phyloP scores from a whole-genome alignment of 805 yeast species.

The Ogataea siamensis region DNA sequence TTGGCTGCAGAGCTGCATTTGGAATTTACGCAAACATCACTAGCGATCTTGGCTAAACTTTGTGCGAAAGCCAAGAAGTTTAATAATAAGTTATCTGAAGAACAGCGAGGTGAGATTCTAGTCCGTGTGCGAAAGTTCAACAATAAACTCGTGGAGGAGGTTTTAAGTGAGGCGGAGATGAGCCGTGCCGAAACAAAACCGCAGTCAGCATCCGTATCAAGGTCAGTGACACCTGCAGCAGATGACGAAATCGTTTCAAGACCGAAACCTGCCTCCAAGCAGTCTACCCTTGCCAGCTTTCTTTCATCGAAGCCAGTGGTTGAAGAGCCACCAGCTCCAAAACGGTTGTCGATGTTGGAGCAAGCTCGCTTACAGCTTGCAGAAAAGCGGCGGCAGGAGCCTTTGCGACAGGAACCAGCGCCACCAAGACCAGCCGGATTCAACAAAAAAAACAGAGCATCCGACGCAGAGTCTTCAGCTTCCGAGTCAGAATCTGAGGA shows the following conservation, averaged over 20 bases:
- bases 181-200: constrained; percentile 27
- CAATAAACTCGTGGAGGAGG: constrained; percentile 49
- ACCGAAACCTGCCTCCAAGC: constrained; percentile 1
- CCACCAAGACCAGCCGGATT: constrained; percentile 56
- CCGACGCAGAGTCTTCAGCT: constrained; percentile 18
- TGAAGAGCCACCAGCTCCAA: constrained; percentile 17
- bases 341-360: constrained; percentile 29
- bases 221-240: no score
- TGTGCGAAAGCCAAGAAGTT: constrained; percentile 65
- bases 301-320: constrained; percentile 8
- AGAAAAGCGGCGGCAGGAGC: constrained; percentile 22
- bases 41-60: constrained; percentile 56
- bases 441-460: constrained; percentile 33
- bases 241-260: no score
- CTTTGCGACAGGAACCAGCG: constrained; percentile 38
- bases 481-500: constrained; percentile 35
- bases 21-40: constrained; percentile 49
- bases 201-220: no score
- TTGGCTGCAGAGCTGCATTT: constrained; percentile 55
- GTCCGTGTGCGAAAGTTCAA: constrained; percentile 59
- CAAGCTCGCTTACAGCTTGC: constrained; percentile 27
- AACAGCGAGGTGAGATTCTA: constrained; percentile 64
- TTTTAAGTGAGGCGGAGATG: constrained; percentile 42
- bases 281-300: constrained; percentile 10
- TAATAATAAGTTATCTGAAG: constrained; percentile 66